These are phyloP conservation scores for Phytophthora rubi DNA, from an alignment of 352 stramenopile genomes.

Conservation along the genomic window DNA sequence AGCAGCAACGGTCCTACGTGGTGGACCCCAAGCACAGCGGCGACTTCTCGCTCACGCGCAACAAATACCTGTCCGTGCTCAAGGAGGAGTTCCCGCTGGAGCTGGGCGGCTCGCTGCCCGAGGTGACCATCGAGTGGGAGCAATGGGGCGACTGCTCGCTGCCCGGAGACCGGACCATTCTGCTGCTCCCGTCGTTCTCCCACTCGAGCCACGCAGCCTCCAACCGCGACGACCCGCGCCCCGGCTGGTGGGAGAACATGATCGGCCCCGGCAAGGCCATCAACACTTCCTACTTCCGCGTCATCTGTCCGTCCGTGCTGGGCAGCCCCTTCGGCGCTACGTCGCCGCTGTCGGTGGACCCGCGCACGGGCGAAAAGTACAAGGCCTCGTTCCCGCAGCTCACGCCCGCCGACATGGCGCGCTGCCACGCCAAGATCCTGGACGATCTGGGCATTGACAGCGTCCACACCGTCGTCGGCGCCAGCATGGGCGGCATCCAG, in stretches of 20 bases:
- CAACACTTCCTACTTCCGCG: not conserved
- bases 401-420: not conserved
- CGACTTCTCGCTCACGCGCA: not conserved
- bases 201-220: not conserved
- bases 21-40: not conserved
- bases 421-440: not conserved
- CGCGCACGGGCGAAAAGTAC: not conserved
- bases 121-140: conserved; percentile 1
- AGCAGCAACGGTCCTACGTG: not conserved
- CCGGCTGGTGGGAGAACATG: not conserved
- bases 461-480: not conserved
- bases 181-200: not conserved
- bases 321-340: not conserved
- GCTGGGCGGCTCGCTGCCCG: not conserved
- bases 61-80: not conserved
- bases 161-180: not conserved
- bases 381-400: conserved; percentile 1
- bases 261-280: conserved; percentile 1
- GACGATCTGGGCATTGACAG: not conserved
- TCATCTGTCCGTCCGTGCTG: not conserved
- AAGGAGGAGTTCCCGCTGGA: conserved; percentile 1
- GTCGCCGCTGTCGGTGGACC: not conserved
- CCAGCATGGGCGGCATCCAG: conserved; percentile 1
- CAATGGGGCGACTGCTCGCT: not conserved
- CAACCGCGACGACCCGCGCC: not conserved